Evolutionary conservation across 495 filamentous ascomycete genomes (phyloP).

Genomic region (Talaromyces adpressus): DNA sequence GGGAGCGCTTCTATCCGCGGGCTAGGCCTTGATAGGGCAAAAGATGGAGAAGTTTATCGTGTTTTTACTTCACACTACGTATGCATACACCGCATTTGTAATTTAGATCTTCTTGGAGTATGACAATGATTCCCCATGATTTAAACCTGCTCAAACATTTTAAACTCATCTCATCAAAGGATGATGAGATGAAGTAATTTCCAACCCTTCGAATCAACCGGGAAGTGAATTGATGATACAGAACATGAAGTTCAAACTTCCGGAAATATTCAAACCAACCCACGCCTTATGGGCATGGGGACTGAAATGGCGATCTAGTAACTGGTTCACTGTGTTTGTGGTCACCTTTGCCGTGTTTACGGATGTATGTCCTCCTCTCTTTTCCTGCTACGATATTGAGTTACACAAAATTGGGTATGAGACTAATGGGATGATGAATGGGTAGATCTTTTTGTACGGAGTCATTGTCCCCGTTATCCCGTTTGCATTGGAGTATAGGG

Average conservation of each 20-base stretch:
- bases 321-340: constrained; percentile 8
- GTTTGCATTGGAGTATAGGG: constrained; percentile 18
- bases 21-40: not conserved
- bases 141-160: not conserved
- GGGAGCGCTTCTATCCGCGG: not conserved
- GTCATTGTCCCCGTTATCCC: constrained; percentile 26
- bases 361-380: not conserved
- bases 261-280: not conserved
- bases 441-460: constrained; percentile 20
- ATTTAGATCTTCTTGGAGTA: too few species aligned
- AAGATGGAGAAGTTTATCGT: not conserved
- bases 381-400: not conserved
- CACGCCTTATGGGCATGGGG: not conserved
- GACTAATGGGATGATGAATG: not conserved
- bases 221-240: not conserved
- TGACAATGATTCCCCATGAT: too few species aligned
- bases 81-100: not conserved
- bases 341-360: constrained; percentile 9
- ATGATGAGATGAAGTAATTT: not conserved
- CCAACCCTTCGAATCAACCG: not conserved
- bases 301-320: constrained; percentile 1
- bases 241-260: not conserved
- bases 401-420: not conserved
- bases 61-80: not conserved
- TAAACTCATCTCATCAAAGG: not conserved